Conservation (phyloP, 495 filamentous ascomycete species). For the Jackrogersella multiformis region DNA sequence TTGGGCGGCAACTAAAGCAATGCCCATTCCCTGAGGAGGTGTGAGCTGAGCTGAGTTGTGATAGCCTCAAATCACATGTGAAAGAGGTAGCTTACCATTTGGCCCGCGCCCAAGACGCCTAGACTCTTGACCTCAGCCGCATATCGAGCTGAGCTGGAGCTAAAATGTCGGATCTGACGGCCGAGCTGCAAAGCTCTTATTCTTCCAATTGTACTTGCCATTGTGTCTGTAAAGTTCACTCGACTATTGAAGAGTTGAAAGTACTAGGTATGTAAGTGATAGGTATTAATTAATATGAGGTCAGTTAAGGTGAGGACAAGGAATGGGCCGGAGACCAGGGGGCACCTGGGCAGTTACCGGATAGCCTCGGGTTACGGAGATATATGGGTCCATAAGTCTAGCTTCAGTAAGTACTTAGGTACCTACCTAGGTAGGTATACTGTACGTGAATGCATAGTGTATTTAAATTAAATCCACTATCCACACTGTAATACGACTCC, state of each 20-base stretch:
- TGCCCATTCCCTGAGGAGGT: conserved; percentile 82
- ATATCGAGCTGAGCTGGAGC: conserved; percentile 58
- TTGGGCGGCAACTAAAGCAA: conserved; percentile 91
- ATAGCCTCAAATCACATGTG: conserved; percentile 32
- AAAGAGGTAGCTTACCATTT: conserved; percentile 74
- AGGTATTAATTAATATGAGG: conserved; percentile 12
- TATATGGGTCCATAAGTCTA: conserved; percentile 24
- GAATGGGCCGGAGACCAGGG: no score
- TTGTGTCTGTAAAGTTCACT: conserved; percentile 26
- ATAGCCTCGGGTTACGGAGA: conserved; percentile 57
- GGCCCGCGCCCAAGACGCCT: conserved; percentile 93
- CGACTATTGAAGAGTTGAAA: conserved; percentile 12
- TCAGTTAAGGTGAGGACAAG: conserved; percentile 8
- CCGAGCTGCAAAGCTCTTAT: conserved; percentile 48
- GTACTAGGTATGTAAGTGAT: no score
- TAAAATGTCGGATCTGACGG: conserved; percentile 60
- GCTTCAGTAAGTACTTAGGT: not conserved
- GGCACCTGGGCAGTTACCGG: conserved; percentile 27
- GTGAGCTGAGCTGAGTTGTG: conserved; percentile 29
- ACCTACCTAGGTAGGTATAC: not conserved
- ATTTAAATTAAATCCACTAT: not conserved
- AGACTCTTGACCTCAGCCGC: conserved; percentile 85
- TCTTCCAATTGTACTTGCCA: conserved; percentile 48
- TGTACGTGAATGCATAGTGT: no score
- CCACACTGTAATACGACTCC: no score